Evolutionary conservation across 2,329 filamentous ascomycete genomes (phyloP).

Genomic region (Alternaria arborescens): DNA sequence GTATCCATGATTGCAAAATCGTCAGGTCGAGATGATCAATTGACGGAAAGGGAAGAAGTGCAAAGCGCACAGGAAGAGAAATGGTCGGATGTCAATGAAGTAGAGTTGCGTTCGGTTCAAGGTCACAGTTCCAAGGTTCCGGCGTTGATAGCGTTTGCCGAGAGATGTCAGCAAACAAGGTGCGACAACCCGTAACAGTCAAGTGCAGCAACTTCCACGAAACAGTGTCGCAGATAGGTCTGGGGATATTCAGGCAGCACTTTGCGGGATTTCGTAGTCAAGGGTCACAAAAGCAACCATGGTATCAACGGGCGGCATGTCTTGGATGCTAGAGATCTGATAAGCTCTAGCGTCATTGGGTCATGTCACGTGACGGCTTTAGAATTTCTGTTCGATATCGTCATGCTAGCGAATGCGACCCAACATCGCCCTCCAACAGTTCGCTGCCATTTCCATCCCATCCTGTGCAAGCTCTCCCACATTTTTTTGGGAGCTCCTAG

Average conservation of each 20-base stretch:
- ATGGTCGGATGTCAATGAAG: conserved; percentile 13
- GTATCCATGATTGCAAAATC: conserved; percentile 63
- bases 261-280: conserved; percentile 15
- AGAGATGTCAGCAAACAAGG: conserved; percentile 31
- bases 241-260: conserved; percentile 13
- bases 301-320: conserved; percentile 14
- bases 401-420: conserved; percentile 31
- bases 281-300: conserved; percentile 23
- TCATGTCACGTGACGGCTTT: conserved; percentile 40
- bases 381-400: conserved; percentile 42
- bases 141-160: conserved; percentile 31
- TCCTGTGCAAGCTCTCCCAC: conserved; percentile 20
- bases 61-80: conserved; percentile 12
- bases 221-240: conserved; percentile 22
- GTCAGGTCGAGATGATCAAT: conserved; percentile 11
- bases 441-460: conserved; percentile 30
- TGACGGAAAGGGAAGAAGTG: conserved; percentile 13
- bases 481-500: conserved; percentile 12
- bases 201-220: conserved; percentile 14
- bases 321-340: conserved; percentile 1
- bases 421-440: conserved; percentile 21
- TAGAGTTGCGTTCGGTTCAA: conserved; percentile 27
- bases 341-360: conserved; percentile 18
- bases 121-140: conserved; percentile 23
- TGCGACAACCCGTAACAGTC: conserved; percentile 22